These are phyloP conservation scores for Calonectria honghensis DNA, from an alignment of 2,329 filamentous ascomycete genomes.

Conservation along the genomic window DNA sequence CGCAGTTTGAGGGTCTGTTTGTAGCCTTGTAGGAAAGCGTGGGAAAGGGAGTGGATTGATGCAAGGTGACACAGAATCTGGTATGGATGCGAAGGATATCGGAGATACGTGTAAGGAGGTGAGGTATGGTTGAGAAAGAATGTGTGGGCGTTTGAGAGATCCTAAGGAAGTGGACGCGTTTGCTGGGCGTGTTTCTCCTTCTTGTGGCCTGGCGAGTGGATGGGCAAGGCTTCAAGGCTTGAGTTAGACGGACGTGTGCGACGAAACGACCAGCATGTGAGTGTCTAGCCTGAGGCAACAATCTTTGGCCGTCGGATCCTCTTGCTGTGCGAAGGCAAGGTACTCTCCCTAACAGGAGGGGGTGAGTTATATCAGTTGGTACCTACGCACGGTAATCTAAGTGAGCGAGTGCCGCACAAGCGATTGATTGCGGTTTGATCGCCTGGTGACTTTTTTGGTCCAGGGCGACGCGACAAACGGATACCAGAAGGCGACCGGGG, in stretches of 20 bases:
- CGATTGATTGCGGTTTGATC: background rate
- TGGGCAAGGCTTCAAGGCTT: constrained; percentile 27
- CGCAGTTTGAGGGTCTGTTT: constrained; percentile 6
- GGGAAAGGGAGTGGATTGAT: constrained; percentile 23
- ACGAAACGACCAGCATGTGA: constrained; percentile 26
- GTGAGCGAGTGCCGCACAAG: constrained; percentile 3
- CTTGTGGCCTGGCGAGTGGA: constrained; percentile 26
- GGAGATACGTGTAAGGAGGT: constrained; percentile 19
- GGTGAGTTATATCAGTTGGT: background rate
- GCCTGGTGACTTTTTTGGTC: background rate
- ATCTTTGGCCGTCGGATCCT: background rate
- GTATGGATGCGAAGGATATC: constrained; percentile 29
- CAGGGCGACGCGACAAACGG: constrained; percentile 13
- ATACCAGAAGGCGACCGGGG: constrained; percentile 21
- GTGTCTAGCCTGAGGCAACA: constrained; percentile 35
- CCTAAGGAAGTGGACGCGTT: constrained; percentile 13
- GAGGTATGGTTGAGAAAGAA: constrained; percentile 30
- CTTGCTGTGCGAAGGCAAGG: background rate
- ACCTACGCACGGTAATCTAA: background rate
- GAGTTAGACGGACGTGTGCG: constrained; percentile 29
- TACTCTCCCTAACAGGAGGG: background rate
- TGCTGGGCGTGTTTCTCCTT: constrained; percentile 20
- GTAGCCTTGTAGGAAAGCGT: background rate
- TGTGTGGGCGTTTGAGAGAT: constrained; percentile 19
- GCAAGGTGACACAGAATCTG: constrained; percentile 27